These are phyloP conservation scores for Metarhizium rileyi DNA, from an alignment of 2,329 filamentous ascomycete species.

Conservation along the genomic window DNA sequence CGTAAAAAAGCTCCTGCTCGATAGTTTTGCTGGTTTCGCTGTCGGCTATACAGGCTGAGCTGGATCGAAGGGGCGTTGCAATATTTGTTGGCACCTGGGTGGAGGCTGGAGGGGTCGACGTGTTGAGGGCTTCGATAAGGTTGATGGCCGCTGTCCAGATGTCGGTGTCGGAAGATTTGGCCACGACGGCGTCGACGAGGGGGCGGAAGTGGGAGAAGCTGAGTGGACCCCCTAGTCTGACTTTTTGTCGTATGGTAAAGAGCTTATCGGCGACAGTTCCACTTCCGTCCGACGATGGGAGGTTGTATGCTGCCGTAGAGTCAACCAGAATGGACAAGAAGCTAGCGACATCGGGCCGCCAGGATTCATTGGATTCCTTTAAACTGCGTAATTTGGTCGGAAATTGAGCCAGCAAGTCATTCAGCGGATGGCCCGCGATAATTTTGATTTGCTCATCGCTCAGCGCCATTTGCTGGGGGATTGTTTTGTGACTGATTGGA, in stretches of 20 bases:
- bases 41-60: no score
- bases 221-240: not conserved
- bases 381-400: not conserved
- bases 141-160: slow-evolving; percentile 3
- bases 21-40: no score
- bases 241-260: not conserved
- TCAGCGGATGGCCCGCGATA: not conserved
- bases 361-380: not conserved
- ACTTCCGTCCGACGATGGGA: not conserved
- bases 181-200: slow-evolving; percentile 1
- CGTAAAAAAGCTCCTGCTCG: no score
- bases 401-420: not conserved
- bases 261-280: slow-evolving; percentile 1
- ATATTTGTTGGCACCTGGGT: no score
- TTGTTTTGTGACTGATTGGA: no score
- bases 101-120: no score
- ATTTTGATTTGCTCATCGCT: slow-evolving; percentile 1
- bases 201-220: not conserved
- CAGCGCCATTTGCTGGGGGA: not conserved
- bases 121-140: slow-evolving; percentile 1
- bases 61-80: no score
- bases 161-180: slow-evolving; percentile 2
- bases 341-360: not conserved
- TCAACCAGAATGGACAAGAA: not conserved
- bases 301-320: not conserved